A percentile compares a stretch with the other conserved stretches of the same genome.
phyloP scores from a whole-genome alignment of 805 yeast species.

The Hanseniaspora thailandica region DNA sequence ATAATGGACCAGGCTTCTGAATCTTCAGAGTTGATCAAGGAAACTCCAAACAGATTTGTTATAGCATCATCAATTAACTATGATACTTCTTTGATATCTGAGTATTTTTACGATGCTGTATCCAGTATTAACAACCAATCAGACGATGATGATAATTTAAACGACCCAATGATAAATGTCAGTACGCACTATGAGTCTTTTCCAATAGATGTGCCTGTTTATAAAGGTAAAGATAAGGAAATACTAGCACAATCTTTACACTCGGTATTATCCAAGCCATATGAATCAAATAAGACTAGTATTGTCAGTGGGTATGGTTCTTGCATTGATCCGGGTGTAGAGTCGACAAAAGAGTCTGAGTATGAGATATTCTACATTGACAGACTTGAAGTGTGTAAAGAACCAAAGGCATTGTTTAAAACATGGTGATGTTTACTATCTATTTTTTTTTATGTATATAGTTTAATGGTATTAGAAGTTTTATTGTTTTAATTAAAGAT shows the following conservation, averaged over 20 bases:
- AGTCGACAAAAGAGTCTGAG: not conserved
- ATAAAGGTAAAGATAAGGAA: not conserved
- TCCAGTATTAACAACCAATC: not conserved
- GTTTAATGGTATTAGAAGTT: too few relatives aligned
- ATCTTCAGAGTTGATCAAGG: not conserved
- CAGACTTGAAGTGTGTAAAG: constrained; percentile 3
- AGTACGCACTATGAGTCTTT: constrained; percentile 4
- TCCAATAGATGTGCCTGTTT: constrained; percentile 1
- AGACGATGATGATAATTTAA: not conserved
- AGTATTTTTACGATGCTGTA: constrained; percentile 12
- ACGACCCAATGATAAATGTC: not conserved
- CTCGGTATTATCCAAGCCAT: constrained; percentile 1
- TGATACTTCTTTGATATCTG: constrained; percentile 12
- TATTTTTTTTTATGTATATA: not conserved
- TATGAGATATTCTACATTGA: constrained; percentile 9
- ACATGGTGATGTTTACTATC: not conserved
- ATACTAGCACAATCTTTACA: not conserved
- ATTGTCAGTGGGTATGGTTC: not conserved
- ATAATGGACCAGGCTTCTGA: not conserved
- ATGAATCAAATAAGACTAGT: not conserved
- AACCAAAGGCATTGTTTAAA: constrained; percentile 2
- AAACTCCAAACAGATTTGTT: not conserved
- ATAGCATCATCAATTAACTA: constrained; percentile 5
- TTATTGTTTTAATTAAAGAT: too few relatives aligned
- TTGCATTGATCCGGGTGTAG: not conserved